Evolutionary conservation across 106 monocot genomes (phyloP), one percentile per base, ranked within the genome.

Genomic region (Triglochin maritima): DNA sequence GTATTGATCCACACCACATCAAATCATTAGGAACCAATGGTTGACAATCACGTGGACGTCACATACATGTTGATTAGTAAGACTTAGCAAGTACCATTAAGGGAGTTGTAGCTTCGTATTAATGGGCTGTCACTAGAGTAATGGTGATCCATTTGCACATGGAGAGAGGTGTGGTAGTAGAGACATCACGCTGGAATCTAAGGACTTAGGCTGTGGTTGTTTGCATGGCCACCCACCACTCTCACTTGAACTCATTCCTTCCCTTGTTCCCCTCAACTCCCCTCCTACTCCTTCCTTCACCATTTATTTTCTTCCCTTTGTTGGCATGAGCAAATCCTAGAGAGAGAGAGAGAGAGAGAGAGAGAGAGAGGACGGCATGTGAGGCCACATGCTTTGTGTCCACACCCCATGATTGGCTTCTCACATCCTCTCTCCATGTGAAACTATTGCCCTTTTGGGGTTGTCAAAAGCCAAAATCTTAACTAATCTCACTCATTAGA

Each of bases 141-240:
- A 44, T 10, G 7, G 60, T 47, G 47, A 63, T 47, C 63, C 63
- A 63, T 63, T 63, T 63, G 63, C 49, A 64, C 46, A 64, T 64
- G 46, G 47, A 64, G 9, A 64, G 11, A 49, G 48, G 49, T 8
- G 2, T n/a, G 6, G 17, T 14, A 29, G 49, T 64, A 64, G 14
- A 48, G 5, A 49, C 49, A 64, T 15, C 64, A 49, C 13, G 49
- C 64, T 48, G 48, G 7, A 15, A 64, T 49, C 47, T 49, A 4
- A 15, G 17, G 47, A 7, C 47, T 48, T 3, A 14, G 47, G 8
- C 7, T 4, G 14, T 48, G 29, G 29, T 29, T 29, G 29, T 15
- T n/a, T 49, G 47, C 9, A 62, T 44, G 62, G 44, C 12, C 62
- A 62, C 62, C 62, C 12, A 62, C 46, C 62, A 62, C 62, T 62